Evolutionary conservation across 768 basidiomycete genomes (phyloP).

Genomic region (Rhodotorula paludigena): DNA sequence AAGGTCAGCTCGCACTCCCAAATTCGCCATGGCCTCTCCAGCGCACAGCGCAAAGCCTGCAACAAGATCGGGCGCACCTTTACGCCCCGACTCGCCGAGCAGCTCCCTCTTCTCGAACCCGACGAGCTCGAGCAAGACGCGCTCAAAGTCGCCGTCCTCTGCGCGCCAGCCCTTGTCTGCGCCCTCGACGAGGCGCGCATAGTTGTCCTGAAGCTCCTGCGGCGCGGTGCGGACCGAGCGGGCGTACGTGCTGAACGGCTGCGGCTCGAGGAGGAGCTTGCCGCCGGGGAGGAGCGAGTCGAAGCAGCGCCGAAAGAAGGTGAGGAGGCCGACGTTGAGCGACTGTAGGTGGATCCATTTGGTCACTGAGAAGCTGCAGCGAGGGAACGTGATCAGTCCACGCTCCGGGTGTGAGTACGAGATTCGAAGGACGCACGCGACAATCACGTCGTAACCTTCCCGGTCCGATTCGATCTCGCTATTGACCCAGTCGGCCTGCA

Average conservation of each 20-base stretch:
- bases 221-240: constrained; percentile 59
- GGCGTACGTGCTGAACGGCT: constrained; percentile 75
- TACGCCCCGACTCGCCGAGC: constrained; percentile 54
- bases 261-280: constrained; percentile 70
- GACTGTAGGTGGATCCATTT: constrained; percentile 88
- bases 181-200: constrained; percentile 56
- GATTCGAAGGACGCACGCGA: constrained; percentile 58
- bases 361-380: constrained; percentile 67
- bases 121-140: constrained; percentile 54
- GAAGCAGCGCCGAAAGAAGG: constrained; percentile 64
- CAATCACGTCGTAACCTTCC: constrained; percentile 66
- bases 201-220: constrained; percentile 59
- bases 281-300: constrained; percentile 58
- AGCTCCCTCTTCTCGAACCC: constrained; percentile 57
- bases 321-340: constrained; percentile 65
- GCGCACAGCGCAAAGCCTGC: too few species aligned
- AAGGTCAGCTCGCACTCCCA: constrained; percentile 48
- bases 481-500: constrained; percentile 67
- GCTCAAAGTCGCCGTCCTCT: constrained; percentile 53
- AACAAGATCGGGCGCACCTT: too few species aligned
- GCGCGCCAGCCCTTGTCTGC: constrained; percentile 50
- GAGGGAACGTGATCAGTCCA: neutral
- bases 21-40: neutral
- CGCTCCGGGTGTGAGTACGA: neutral
- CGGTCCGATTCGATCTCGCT: constrained; percentile 53